Evolutionary conservation across 2,329 filamentous ascomycete species (phyloP), one percentile per base, ranked within the genome.

Genomic region (Cladosporium phlei): DNA sequence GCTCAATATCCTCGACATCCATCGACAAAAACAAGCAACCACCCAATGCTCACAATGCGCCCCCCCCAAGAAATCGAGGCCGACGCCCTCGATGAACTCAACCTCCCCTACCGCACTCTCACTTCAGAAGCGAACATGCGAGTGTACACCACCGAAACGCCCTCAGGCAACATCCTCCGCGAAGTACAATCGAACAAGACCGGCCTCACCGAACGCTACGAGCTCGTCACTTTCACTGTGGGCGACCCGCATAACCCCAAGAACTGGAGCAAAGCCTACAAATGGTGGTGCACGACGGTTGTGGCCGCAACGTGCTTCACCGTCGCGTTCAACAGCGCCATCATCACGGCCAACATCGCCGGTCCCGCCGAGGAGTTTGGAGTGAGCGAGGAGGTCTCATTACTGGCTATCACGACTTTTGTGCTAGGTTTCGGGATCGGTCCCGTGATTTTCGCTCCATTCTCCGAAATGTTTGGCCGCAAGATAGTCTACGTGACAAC

Each of bases 311-410:
- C 70, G 1, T 73, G 70, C 54, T 73, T 74, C 48, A 67, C 67
- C 3, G 68, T 73, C 3, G 71, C 70, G 1, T 69, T 73, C 55
- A 69, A 73, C 56, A 88, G 83, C 38, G 80, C 82, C 42, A 63
- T 75, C 37, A 73, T 74, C 61, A 94, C 88, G 0, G 80, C 88
- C 9, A 85, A 89, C 60, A 72, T 94, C 3, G 69, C 61, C 2
- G 85, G 82, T 1, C 80, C 88, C 0, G 64, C 71, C 1, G 59
- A 79, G 12, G 73, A 79, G 42, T 89, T 94, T 54, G 46, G 75
- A 45, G 80, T 89, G 46, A 85, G 82, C 24, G 71, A 82, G 17
- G 86, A 91, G 67, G 84, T 89, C 5, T 78, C 82, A 0, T 71
- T 93, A 9, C 67, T 93, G 1, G 80, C 76, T 17, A 82, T 94